phyloP scores from a whole-genome alignment of 2,329 filamentous ascomycete genomes.

The Fusarium longipes region DNA sequence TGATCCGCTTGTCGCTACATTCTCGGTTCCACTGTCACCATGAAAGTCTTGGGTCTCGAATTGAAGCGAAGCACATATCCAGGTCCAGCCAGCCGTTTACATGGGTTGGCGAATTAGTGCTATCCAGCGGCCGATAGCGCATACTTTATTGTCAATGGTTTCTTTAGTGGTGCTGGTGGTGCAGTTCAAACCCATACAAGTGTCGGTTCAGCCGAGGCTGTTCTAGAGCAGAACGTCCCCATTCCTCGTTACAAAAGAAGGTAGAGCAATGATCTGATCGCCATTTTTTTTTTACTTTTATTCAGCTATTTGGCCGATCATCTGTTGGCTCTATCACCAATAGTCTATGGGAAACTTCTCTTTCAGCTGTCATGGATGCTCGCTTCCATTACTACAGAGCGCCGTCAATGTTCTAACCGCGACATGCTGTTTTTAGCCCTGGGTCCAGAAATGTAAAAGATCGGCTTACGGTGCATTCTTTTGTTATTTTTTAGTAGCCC shows the following conservation, averaged over 20 bases:
- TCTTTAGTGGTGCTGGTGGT: background rate
- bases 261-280: background rate
- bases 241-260: background rate
- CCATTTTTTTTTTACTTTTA: background rate
- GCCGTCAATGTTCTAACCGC: background rate
- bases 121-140: background rate
- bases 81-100: background rate
- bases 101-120: background rate
- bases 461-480: background rate
- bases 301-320: background rate
- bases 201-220: background rate
- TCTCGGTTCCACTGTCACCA: background rate
- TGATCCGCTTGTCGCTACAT: background rate
- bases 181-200: background rate
- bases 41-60: background rate
- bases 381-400: background rate
- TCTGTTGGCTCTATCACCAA: background rate
- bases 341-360: background rate
- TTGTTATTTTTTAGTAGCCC: background rate
- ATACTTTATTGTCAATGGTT: background rate
- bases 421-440: background rate
- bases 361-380: background rate
- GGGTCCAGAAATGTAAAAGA: background rate
- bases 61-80: background rate
- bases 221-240: background rate